Evolutionary conservation across 345 rosid species (phyloP).

Genomic region (Trapa incisa): DNA sequence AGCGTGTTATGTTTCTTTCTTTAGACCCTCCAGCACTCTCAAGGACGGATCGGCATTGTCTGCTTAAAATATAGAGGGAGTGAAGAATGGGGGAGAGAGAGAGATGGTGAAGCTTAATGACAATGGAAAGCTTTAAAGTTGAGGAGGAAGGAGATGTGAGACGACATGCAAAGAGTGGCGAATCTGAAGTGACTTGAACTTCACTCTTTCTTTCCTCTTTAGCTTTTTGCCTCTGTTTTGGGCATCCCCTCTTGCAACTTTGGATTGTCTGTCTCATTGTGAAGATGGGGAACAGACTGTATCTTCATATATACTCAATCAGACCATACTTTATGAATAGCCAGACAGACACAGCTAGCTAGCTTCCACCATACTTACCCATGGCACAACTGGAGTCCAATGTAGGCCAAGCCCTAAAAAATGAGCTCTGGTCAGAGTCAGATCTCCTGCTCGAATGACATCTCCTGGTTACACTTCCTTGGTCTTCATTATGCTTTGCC

Average conservation of each 20-base stretch:
- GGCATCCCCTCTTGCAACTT: constrained; percentile 4
- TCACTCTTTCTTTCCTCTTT: constrained; percentile 5
- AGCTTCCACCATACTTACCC: too few relatives aligned
- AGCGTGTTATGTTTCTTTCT: too few relatives aligned
- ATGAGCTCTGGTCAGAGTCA: too few relatives aligned
- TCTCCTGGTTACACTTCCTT: too few relatives aligned
- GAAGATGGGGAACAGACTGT: constrained; percentile 3
- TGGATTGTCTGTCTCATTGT: constrained; percentile 11
- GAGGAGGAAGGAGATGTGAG: too few relatives aligned
- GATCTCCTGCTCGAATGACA: too few relatives aligned
- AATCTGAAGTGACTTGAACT: constrained; percentile 9
- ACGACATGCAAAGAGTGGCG: not conserved
- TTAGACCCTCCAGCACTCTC: not conserved
- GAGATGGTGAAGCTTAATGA: not conserved
- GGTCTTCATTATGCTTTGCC: too few relatives aligned
- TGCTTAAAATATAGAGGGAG: not conserved
- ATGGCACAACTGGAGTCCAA: too few relatives aligned
- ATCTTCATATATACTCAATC: too few relatives aligned
- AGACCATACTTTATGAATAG: too few relatives aligned
- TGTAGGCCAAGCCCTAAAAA: too few relatives aligned
- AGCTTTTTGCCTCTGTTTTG: not conserved
- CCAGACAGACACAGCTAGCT: too few relatives aligned
- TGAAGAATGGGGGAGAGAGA: not conserved
- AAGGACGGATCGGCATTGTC: not conserved
- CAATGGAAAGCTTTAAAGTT: not conserved